phyloP scores from a whole-genome alignment of 2,329 filamentous ascomycete species.

The Penicillium decumbens region DNA sequence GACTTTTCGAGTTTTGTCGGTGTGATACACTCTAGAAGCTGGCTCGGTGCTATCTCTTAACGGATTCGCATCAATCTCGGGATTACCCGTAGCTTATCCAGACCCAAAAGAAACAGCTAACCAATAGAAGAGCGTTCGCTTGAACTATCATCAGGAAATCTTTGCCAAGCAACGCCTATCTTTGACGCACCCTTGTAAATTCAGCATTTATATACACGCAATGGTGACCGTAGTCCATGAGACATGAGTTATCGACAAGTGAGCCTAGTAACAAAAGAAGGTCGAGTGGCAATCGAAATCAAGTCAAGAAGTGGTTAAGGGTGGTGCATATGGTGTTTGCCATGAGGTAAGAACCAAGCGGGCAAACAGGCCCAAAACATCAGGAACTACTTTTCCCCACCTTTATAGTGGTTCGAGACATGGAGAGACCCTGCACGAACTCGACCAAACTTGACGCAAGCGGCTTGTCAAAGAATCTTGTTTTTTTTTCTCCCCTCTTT shows the following conservation, averaged over 20 bases:
- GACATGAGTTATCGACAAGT: too few species aligned
- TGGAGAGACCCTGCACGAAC: background rate
- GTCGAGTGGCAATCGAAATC: too few species aligned
- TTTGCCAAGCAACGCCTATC: constrained; percentile 1
- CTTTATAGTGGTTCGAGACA: background rate
- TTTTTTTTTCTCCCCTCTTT: background rate
- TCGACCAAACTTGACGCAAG: background rate
- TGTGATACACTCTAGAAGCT: background rate
- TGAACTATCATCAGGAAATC: background rate
- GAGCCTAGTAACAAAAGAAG: too few species aligned
- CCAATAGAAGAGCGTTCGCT: background rate
- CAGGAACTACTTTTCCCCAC: background rate
- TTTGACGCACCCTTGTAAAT: background rate
- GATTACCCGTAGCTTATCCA: background rate
- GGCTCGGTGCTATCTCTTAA: background rate
- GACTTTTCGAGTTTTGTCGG: constrained; percentile 27
- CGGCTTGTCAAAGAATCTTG: background rate
- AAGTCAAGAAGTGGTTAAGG: background rate
- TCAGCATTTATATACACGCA: background rate
- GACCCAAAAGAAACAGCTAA: background rate
- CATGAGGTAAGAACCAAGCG: background rate
- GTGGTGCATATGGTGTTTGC: background rate
- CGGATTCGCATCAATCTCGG: background rate
- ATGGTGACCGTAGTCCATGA: background rate
- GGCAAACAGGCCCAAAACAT: background rate